Evolutionary conservation across 2,329 filamentous ascomycete species (phyloP), one percentile per base, ranked within the genome.

Genomic region (Alternaria infectoria): DNA sequence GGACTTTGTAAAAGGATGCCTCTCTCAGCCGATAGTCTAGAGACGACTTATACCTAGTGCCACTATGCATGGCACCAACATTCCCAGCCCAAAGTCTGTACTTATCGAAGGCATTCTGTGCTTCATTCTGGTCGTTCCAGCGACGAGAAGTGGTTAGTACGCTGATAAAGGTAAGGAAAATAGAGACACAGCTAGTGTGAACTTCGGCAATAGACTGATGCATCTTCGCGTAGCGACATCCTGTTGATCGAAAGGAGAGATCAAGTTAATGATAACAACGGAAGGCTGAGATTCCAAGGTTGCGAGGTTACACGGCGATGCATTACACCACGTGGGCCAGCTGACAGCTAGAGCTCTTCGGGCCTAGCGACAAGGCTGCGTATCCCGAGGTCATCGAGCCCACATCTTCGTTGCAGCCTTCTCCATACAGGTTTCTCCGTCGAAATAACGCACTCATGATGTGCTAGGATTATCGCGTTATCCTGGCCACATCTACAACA

Each of bases 401-500:
- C 30, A 3, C 30, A 7, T 10, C 40, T 12, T 45, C 43, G 4
- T 21, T 5, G 0, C 23, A n/a, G 21, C 23, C 21, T n/a, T 49
- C 46, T n/a, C 15, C 9, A 7, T 3, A 3, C 12, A 32, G 6
- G 5, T 30, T 30, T 2, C 1, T 30, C 11, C 5, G 6, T 0
- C 11, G 11, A 12, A 6, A 30, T 30, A 1, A 12, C 28, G 28
- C 28, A 30, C 6, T 5, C 28, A 3, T 13, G 5, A 30, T 6
- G 3, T 13, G 4, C 6, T 32, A 12, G 6, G 2, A 13, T 13
- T 13, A 6, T 30, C 7, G 12, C 12, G 12, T 13, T 13, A 13
- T 3, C 1, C 12, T 0, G 28, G 1, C 5, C 2, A 5, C 3
- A 30, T 7, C 28, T 1, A 13, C 28, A 30, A 13, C 12, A 6